Evolutionary conservation across 257 asterid genomes (phyloP), one percentile per base, ranked within the genome.

Genomic region (Plectranthus barbatus): DNA sequence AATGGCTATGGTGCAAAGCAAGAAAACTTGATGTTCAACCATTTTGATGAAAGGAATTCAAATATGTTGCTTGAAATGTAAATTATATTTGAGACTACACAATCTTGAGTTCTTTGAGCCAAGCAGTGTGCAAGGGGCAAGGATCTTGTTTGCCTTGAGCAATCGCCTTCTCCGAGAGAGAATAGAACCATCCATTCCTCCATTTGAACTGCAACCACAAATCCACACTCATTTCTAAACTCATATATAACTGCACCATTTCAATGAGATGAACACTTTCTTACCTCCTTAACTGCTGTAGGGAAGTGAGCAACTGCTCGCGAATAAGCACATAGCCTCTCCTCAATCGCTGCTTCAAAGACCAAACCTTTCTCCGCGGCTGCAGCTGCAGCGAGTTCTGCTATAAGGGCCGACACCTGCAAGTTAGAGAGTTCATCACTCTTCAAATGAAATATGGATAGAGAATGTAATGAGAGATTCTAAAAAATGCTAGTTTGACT

Each of bases 101-200:
- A 51, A 92, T 68, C 68, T 85, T 82, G 64, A 89, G 81, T 78
- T 92, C 94, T 77, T 83, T 85, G 77, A 92, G 97, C 99, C 97
- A 82, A n/a, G 88, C 80, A 24, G 99, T 79, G 76, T 92, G 99
- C 36, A 92, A 68, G 31, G 95, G 94, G 80, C 96, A 92, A 24
- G 97, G 99, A 78, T 92, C 97, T 2, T 74, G 86, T 73, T 82
- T 85, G 50, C 97, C 97, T 78, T 77, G 70, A 15, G 83, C 83
- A 59, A 82, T 71, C 31, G 99, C 97, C 68, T 86, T 92, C 69
- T 89, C 90, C 0, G 97, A 77, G 18, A 89, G 88, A 50, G 94
- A 82, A 74, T 92, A 85, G 76, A 92, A 89, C 97, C 99, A 92
- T 8, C 96, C 97, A 24, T 92, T 89, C 77, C 99, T 82, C 99